Base-by-base conservation (phyloP, 73 alveolate genomes). In the Uronychia binucleata region DNA sequence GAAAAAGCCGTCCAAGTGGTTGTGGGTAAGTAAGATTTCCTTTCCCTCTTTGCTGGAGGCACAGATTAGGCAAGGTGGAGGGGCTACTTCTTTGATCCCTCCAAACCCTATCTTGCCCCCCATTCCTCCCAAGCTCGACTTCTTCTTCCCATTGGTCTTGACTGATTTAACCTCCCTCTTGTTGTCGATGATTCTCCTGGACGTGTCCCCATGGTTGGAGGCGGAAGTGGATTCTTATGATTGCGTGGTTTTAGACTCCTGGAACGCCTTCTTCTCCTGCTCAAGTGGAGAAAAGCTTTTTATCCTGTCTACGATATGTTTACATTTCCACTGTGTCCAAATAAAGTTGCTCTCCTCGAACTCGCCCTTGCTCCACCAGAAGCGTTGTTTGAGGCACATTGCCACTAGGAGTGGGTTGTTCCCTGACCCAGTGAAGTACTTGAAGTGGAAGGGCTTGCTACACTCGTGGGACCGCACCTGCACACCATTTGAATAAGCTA, bases 341-440 rank as follows among this genome's bases (percentile, higher is more conserved):
- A 92, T 35, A 59, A 92, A 92, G 78, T 92, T 31, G 81, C 91
- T 74, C 0, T 85, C 91, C 30, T 85, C 91, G 77, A 81, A 83
- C 30, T 94, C 98, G 0, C 90, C 88, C 79, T 84, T 80, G 58
- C 83, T 74, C 96, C 98, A 94, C 98, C 97, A 94, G 83, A 90
- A 94, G 77, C 98, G 79, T 57, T 76, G 33, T 33, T 94, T 86
- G 59, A 94, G 86, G 35, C 85, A 31, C 31, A 58, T 88, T 60
- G 89, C 93, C 0, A 94, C 93, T 0, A 94, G 74, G 14, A 78
- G 58, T 25, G 95, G 58, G 74, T 94, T 94, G 82, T 94, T 94
- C 57, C 98, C 98, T 57, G 81, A 83, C 14, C 98, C 98, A 19
- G 93, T 93, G 79, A 82, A 92, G 59, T 89, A 88, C 57, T 89